These are phyloP conservation scores for Kuraishia hungarica DNA, from an alignment of 805 yeast genomes.

Conservation along the genomic window DNA sequence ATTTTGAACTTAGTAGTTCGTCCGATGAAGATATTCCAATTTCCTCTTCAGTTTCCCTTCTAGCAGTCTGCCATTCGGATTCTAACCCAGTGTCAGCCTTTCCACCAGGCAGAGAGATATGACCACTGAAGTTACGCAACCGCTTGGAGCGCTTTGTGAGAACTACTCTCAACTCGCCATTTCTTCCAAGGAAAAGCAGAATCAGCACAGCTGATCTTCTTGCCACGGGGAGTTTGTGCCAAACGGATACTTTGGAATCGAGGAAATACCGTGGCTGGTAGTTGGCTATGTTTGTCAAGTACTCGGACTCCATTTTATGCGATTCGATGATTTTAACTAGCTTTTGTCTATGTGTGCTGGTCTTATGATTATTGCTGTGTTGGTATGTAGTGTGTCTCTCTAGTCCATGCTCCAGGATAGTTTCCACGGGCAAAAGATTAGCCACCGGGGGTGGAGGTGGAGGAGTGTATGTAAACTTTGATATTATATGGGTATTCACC, in stretches of 20 bases:
- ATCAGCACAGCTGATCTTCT: constrained; percentile 78
- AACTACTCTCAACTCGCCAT: constrained; percentile 70
- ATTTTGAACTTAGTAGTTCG: constrained; percentile 28
- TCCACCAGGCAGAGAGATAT: constrained; percentile 91
- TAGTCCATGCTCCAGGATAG: not conserved
- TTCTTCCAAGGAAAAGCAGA: constrained; percentile 60
- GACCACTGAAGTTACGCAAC: constrained; percentile 75
- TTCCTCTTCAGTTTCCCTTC: constrained; percentile 84
- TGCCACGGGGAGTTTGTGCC: constrained; percentile 56
- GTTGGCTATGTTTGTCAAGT: constrained; percentile 24
- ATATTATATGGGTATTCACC: constrained; percentile 5
- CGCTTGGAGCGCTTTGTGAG: constrained; percentile 69
- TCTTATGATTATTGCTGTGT: not conserved
- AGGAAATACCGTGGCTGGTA: constrained; percentile 13
- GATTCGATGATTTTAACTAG: constrained; percentile 10
- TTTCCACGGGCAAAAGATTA: not conserved
- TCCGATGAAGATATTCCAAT: constrained; percentile 60
- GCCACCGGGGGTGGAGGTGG: constrained; percentile 6
- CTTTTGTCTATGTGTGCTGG: not conserved
- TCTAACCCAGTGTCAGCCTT: constrained; percentile 68
- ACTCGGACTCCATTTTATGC: constrained; percentile 24
- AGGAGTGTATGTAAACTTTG: constrained; percentile 4
- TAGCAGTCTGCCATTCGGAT: constrained; percentile 61
- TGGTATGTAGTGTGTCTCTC: not conserved
- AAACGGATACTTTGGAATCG: constrained; percentile 29